These are phyloP conservation scores for Colletotrichum chrysophilum DNA, from an alignment of 2,329 filamentous ascomycete genomes.

Conservation along the genomic window DNA sequence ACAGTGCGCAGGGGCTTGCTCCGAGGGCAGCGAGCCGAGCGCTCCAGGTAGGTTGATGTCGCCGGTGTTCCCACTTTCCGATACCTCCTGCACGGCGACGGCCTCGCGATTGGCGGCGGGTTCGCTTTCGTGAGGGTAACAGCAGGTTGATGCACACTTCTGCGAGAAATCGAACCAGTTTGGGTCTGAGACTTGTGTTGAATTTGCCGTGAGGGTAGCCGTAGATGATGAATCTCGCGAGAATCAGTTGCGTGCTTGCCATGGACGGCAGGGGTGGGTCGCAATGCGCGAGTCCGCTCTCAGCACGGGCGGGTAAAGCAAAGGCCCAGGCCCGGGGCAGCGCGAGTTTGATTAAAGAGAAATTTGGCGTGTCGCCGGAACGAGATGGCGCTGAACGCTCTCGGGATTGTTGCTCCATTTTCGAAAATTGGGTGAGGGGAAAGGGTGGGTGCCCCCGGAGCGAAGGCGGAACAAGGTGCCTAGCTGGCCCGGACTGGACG, in stretches of 20 bases:
- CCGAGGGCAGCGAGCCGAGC: constrained; percentile 10
- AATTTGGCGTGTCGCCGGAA: constrained; percentile 16
- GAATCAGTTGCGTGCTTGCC: background rate
- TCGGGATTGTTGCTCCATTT: constrained; percentile 11
- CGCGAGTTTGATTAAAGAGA: constrained; percentile 16
- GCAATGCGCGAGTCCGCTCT: background rate
- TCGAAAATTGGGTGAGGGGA: constrained; percentile 1
- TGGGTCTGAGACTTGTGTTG: background rate
- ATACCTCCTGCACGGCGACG: background rate
- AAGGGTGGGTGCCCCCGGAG: background rate
- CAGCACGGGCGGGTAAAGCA: constrained; percentile 12
- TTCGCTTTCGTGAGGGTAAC: background rate
- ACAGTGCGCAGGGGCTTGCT: constrained; percentile 5
- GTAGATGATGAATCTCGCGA: background rate
- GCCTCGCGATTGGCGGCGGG: background rate
- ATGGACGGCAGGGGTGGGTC: constrained; percentile 16
- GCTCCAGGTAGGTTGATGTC: background rate
- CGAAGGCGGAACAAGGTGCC: constrained; percentile 12
- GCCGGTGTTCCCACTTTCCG: background rate
- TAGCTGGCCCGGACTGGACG: background rate
- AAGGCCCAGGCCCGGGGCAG: constrained; percentile 3
- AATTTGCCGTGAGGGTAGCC: background rate
- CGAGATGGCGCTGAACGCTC: constrained; percentile 6
- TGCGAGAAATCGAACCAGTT: background rate
- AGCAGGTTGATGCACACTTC: background rate